Base-by-base conservation (phyloP, 1,284 basidiomycete genomes). In the Erythrobasidium hasegawianum region DNA sequence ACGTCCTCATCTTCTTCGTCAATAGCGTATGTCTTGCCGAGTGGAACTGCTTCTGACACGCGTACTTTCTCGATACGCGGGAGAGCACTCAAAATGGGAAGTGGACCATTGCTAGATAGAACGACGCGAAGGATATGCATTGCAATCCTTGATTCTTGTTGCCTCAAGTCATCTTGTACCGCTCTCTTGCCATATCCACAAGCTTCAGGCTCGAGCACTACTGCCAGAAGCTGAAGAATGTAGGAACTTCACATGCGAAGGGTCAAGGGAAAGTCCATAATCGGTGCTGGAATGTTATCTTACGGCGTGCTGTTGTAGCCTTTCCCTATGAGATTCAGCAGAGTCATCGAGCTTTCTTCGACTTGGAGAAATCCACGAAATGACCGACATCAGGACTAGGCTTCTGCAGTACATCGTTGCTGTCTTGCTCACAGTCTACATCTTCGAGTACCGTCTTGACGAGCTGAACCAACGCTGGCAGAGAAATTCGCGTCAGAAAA, bases 391-490 rank as follows among this genome's bases (percentile, higher is more conserved):
- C 59, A 50, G 41, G 2, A 26, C 50, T 27, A 45, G 8, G 22
- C 1, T 22, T 13, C 11, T 22, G 10, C 43, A 33, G 50, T 24
- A n/a, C n/a, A n/a, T 43, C 45, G 29, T 40, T 20, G 39, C 16
- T 47, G 14, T 45, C 20, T 16, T 39, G 33, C 26, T 24, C 54
- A 65, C 62, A 53, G n/a, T 65, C 62, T 13, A 55, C 62, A 58
- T 65, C 56, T 24, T 65, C 62, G 18, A 65, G 52, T 1, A 47
- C 49, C 5, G 62, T 65, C 40, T 65, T 65, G 27, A 65, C 29
- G 13, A 65, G 56, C 2, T 41, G 20, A 7, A 20, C 45, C 38
- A 53, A 38, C 16, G 62, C 62, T 65, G 49, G 16, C n/a, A 2
- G 47, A 2, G 47, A 16, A 27, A 29, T 53, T 14, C 47, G 33